Conservation (phyloP, 805 yeast species). For the Ogataea minuta region DNA sequence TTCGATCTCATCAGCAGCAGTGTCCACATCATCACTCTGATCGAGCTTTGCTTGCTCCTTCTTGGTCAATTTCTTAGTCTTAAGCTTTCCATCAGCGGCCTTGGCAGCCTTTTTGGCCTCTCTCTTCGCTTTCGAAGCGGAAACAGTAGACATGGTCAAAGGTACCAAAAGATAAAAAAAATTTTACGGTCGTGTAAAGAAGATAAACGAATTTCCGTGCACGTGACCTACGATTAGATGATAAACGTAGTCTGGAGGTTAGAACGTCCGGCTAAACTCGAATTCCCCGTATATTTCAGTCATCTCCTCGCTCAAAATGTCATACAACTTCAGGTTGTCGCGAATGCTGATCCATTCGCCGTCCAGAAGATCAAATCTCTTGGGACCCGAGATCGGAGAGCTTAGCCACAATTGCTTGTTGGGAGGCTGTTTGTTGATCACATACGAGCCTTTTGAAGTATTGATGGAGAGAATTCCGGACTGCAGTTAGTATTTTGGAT, state of each 20-base stretch:
- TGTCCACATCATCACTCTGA: slow-evolving; percentile 51
- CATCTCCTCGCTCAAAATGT: slow-evolving; percentile 53
- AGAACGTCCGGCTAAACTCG: slow-evolving; percentile 18
- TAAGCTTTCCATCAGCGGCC: slow-evolving; percentile 73
- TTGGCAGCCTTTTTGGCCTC: slow-evolving; percentile 95
- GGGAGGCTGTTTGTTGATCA: slow-evolving; percentile 96
- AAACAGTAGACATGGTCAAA: slow-evolving; percentile 46
- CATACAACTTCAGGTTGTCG: slow-evolving; percentile 50
- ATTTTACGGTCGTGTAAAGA: slow-evolving; percentile 20
- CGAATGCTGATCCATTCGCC: slow-evolving; percentile 80
- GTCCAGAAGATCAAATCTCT: slow-evolving; percentile 69
- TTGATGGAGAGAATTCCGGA: slow-evolving; percentile 78
- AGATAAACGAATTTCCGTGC: background rate
- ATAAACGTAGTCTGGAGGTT: background rate
- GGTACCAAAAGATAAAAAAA: slow-evolving; percentile 13
- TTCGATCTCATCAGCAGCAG: slow-evolving; percentile 71
- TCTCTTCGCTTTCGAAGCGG: slow-evolving; percentile 97
- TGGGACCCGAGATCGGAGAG: slow-evolving; percentile 93
- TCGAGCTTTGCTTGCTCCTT: slow-evolving; percentile 45
- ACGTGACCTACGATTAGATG: slow-evolving; percentile 3
- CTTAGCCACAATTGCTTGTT: slow-evolving; percentile 95
- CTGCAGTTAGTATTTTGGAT: slow-evolving; percentile 12
- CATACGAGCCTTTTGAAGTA: slow-evolving; percentile 79
- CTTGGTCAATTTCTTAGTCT: slow-evolving; percentile 62
- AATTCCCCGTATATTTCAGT: slow-evolving; percentile 26